Evolutionary conservation across 2,329 filamentous ascomycete species (phyloP).

Genomic region (Colletotrichum tofieldiae): DNA sequence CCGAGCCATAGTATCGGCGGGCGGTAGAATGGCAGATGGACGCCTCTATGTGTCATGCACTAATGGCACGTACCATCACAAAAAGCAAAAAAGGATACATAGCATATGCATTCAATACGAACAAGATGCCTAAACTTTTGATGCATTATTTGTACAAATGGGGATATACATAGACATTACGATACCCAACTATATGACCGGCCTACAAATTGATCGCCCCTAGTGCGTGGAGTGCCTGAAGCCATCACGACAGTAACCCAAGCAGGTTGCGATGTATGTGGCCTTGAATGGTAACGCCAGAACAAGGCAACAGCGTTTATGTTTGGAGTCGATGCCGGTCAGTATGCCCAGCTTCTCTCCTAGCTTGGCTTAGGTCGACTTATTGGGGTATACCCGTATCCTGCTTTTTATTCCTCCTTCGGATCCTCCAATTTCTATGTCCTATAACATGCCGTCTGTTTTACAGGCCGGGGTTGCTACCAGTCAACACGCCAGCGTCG

Average conservation of each 20-base stretch:
- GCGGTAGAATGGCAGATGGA: slow-evolving; percentile 20
- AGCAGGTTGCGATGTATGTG: background rate
- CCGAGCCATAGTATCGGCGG: slow-evolving; percentile 1
- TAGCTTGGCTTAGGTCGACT: background rate
- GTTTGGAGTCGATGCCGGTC: background rate
- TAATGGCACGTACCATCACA: slow-evolving; percentile 36
- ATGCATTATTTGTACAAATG: slow-evolving; percentile 4
- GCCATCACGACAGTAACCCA: background rate
- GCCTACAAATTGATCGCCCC: background rate
- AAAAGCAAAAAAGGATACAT: slow-evolving; percentile 14
- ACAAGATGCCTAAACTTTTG: background rate
- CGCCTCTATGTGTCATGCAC: slow-evolving; percentile 26
- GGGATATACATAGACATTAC: background rate
- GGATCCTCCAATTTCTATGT: background rate
- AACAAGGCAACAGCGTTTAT: no score
- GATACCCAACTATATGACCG: background rate
- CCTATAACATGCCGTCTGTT: background rate
- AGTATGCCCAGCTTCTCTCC: background rate
- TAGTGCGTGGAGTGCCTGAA: background rate
- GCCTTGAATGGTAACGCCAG: background rate
- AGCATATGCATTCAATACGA: background rate
- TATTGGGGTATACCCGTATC: background rate
- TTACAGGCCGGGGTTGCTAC: background rate
- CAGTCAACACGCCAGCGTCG: background rate
- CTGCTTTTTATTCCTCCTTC: background rate